phyloP scores from a whole-genome alignment of 2,329 filamentous ascomycete genomes.

The Pseudogymnoascus verrucosus region DNA sequence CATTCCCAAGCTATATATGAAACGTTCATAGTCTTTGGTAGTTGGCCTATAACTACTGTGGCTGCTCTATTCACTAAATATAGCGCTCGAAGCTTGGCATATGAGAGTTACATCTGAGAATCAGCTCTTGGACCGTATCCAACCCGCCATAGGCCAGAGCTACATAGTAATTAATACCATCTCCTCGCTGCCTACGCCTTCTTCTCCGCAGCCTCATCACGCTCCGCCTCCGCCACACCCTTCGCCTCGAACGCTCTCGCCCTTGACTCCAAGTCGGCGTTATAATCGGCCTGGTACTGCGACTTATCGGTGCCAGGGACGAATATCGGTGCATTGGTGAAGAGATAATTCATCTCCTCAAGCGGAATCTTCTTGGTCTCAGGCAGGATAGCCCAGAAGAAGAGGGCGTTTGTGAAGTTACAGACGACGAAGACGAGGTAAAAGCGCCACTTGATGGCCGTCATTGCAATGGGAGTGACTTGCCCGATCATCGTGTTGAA shows the following conservation, averaged over 20 bases:
- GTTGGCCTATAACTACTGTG: neutral
- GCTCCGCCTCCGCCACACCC: slow-evolving; percentile 19
- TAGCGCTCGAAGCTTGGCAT: neutral
- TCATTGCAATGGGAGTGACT: slow-evolving; percentile 50
- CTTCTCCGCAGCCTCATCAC: neutral
- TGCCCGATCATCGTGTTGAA: slow-evolving; percentile 73
- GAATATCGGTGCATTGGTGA: slow-evolving; percentile 57
- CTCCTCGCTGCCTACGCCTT: neutral
- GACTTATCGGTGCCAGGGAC: slow-evolving; percentile 48
- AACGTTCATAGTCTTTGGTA: neutral
- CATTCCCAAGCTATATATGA: neutral
- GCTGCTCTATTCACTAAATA: neutral
- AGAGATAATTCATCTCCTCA: slow-evolving; percentile 61
- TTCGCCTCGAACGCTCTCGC: slow-evolving; percentile 51
- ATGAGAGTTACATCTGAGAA: neutral
- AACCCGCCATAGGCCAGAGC: neutral
- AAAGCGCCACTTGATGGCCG: slow-evolving; percentile 38
- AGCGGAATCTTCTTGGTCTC: slow-evolving; percentile 57
- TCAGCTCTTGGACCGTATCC: neutral
- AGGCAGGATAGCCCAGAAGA: slow-evolving; percentile 60
- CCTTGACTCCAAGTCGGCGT: slow-evolving; percentile 50
- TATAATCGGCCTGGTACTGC: slow-evolving; percentile 38
- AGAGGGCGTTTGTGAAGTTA: slow-evolving; percentile 60
- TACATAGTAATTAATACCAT: neutral
- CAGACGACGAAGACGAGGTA: slow-evolving; percentile 55